A percentile compares a stretch with the other conserved stretches of the same genome.
Conservation (phyloP, 805 yeast species). For the Starmerella vitae region DNA sequence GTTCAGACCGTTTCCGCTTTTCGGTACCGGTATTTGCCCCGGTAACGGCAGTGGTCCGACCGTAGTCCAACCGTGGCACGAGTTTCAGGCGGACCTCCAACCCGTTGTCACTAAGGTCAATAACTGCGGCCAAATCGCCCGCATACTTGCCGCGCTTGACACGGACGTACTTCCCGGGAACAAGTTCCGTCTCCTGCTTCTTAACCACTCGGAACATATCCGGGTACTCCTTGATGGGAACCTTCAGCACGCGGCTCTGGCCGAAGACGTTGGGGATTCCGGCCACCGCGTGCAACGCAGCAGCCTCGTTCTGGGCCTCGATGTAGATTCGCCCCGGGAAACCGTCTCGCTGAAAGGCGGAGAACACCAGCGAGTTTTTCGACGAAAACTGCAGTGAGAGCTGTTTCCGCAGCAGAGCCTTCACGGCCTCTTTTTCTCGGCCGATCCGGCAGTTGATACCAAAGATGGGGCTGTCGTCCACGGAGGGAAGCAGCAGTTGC, state of each 20-base stretch:
- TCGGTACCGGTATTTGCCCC: conserved; percentile 38
- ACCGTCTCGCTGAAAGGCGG: conserved; percentile 88
- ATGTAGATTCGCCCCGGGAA: conserved; percentile 85
- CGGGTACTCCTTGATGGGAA: conserved; percentile 92
- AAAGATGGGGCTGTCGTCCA: conserved; percentile 92
- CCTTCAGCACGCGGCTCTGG: conserved; percentile 55
- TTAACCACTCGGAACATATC: conserved; percentile 81
- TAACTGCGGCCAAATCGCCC: conserved; percentile 86
- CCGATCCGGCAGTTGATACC: conserved; percentile 91
- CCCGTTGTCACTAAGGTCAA: conserved; percentile 86
- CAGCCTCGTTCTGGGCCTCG: conserved; percentile 88
- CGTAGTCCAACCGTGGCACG: conserved; percentile 89
- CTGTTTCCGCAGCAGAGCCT: conserved; percentile 72
- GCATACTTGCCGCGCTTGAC: conserved; percentile 82
- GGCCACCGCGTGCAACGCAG: conserved; percentile 72
- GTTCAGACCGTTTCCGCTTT: conserved; percentile 41
- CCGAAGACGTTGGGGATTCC: conserved; percentile 81
- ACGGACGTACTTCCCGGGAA: conserved; percentile 87
- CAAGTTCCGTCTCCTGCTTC: conserved; percentile 72
- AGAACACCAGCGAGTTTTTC: conserved; percentile 67
- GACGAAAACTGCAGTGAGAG: conserved; percentile 59
- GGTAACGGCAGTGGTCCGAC: conserved; percentile 32
- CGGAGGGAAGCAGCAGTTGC: conserved; percentile 83
- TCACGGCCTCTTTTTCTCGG: conserved; percentile 78
- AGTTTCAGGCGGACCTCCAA: conserved; percentile 85